These are phyloP conservation scores for Xylaria acuta DNA, from an alignment of 495 filamentous ascomycete genomes.

Conservation along the genomic window DNA sequence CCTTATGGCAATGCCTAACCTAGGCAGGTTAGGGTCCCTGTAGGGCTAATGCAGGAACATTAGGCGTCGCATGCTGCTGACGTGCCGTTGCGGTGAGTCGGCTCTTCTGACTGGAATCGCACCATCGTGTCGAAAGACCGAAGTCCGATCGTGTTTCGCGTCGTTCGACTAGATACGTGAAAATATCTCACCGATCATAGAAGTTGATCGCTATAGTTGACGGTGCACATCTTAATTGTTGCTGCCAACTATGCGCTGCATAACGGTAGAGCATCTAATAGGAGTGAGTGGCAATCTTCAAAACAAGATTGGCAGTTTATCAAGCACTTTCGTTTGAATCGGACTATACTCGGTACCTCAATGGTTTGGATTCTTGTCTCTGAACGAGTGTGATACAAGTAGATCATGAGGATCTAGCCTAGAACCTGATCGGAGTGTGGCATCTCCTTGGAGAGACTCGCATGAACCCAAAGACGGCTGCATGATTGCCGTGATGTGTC, in stretches of 20 bases:
- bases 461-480: conserved; percentile 14
- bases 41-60: conserved; percentile 24
- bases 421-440: not conserved
- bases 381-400: conserved; percentile 12
- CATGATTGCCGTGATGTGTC: conserved; percentile 10
- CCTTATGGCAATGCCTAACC: not conserved
- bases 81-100: conserved; percentile 6
- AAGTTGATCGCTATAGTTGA: not conserved
- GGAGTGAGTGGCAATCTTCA: conserved; percentile 17
- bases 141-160: conserved; percentile 1
- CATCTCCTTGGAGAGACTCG: too few species aligned
- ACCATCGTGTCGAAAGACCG: conserved; percentile 1
- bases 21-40: not conserved
- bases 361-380: not conserved
- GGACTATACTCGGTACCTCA: not conserved
- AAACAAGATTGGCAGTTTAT: conserved; percentile 19
- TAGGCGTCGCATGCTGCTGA: conserved; percentile 8
- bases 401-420: conserved; percentile 17
- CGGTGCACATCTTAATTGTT: not conserved
- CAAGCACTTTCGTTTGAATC: conserved; percentile 8
- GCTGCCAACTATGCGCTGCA: not conserved
- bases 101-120: conserved; percentile 13
- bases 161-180: not conserved
- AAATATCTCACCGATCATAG: conserved; percentile 3
- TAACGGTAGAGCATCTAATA: not conserved